Evolutionary conservation across 306 rosid species (phyloP).

Genomic region (Purshia tridentata): DNA sequence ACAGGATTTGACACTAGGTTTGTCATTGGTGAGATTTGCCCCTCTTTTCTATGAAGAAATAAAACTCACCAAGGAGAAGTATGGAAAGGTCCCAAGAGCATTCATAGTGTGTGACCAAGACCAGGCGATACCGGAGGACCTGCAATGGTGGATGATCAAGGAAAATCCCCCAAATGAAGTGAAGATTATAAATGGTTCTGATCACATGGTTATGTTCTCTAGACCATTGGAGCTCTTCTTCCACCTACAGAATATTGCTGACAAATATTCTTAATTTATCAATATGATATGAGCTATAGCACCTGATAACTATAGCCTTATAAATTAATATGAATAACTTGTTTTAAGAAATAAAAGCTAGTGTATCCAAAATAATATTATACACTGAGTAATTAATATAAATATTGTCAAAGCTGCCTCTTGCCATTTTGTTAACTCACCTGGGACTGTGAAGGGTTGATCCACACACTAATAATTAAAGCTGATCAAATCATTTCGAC

Average conservation of each 20-base stretch:
- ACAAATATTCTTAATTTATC: not conserved
- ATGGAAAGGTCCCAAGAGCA: constrained; percentile 35
- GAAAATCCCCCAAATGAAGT: constrained; percentile 28
- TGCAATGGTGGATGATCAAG: constrained; percentile 36
- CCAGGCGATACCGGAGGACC: not conserved
- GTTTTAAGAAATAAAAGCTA: too few relatives aligned
- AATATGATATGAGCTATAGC: too few relatives aligned
- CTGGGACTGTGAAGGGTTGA: too few relatives aligned
- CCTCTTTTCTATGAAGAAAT: constrained; percentile 11
- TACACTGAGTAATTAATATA: too few relatives aligned
- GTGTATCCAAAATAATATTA: too few relatives aligned
- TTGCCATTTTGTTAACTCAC: too few relatives aligned
- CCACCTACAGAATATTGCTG: constrained; percentile 31
- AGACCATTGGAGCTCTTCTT: constrained; percentile 28
- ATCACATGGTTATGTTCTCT: constrained; percentile 54
- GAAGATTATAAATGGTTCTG: constrained; percentile 29
- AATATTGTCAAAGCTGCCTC: too few relatives aligned
- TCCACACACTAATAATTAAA: too few relatives aligned
- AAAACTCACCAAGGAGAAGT: constrained; percentile 17
- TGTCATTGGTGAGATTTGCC: constrained; percentile 27
- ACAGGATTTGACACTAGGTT: constrained; percentile 37
- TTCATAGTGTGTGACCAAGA: constrained; percentile 40
- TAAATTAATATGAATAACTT: too few relatives aligned
- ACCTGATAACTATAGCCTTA: too few relatives aligned
- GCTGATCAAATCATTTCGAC: too few relatives aligned